Percentiles rank a stretch among this genome's conserved stretches.
These are phyloP conservation scores for Acer saccharum DNA, from an alignment of 345 rosid genomes.

Conservation along the genomic window DNA sequence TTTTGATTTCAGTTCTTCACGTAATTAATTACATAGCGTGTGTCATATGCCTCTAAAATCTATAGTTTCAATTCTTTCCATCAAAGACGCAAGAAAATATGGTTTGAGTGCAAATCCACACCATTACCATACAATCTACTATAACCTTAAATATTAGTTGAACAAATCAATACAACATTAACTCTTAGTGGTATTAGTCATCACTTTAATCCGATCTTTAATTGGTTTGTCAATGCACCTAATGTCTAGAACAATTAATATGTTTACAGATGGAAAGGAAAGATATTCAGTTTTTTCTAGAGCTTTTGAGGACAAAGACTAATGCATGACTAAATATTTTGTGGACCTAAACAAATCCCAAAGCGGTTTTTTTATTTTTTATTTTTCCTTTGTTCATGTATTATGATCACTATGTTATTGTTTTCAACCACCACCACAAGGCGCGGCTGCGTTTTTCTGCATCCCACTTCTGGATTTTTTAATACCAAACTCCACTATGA, in stretches of 20 bases:
- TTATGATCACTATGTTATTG: not conserved
- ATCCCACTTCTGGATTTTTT: not conserved
- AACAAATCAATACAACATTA: not conserved
- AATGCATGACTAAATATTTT: not conserved
- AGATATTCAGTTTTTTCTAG: not conserved
- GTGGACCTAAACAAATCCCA: not conserved
- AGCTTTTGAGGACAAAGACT: not conserved
- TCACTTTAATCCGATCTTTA: no score
- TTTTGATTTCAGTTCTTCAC: not conserved
- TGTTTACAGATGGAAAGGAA: not conserved
- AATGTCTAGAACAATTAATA: no score
- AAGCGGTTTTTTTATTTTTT: no score
- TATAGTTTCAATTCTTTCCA: not conserved
- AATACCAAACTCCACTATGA: not conserved
- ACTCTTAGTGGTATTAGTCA: not conserved
- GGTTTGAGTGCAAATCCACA: slow-evolving; percentile 11
- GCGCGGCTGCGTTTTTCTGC: slow-evolving; percentile 3
- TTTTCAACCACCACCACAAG: slow-evolving; percentile 1
- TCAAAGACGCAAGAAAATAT: not conserved
- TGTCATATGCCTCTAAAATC: not conserved
- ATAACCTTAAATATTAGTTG: not conserved
- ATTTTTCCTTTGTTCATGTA: not conserved
- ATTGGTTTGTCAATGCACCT: not conserved
- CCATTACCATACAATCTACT: not conserved
- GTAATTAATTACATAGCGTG: not conserved